Percentiles rank a stretch among this genome's conserved stretches.
Conservation (phyloP, 2,329 filamentous ascomycete species). For the Aspergillus novoparasiticus region DNA sequence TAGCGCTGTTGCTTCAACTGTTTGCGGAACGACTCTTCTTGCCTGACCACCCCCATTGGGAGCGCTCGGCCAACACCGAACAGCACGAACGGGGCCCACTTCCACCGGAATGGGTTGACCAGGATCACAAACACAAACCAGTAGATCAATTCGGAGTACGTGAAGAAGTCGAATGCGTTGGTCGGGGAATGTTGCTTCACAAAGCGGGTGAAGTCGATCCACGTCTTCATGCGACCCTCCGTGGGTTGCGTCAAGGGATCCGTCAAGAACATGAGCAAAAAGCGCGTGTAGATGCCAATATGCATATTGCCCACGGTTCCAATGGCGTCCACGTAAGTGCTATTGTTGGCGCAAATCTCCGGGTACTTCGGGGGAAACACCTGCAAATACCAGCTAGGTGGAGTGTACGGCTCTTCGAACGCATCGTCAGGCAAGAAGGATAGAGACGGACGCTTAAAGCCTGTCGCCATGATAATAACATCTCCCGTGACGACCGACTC, state of each 20-base stretch:
- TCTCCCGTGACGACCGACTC: constrained; percentile 70
- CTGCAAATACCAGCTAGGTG: constrained; percentile 88
- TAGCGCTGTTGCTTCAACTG: constrained; percentile 31
- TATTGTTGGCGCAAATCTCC: constrained; percentile 78
- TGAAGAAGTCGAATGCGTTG: constrained; percentile 85
- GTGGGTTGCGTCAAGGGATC: constrained; percentile 75
- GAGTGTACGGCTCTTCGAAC: constrained; percentile 72
- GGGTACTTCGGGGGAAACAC: constrained; percentile 77
- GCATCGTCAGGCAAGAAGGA: constrained; percentile 72
- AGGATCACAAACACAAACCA: constrained; percentile 81
- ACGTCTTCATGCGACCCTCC: constrained; percentile 75
- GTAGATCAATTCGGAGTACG: constrained; percentile 79
- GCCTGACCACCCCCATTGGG: constrained; percentile 66
- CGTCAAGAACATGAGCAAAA: constrained; percentile 81
- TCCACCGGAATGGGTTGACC: constrained; percentile 86
- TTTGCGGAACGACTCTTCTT: constrained; percentile 57
- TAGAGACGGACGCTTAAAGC: constrained; percentile 73
- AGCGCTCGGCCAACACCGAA: constrained; percentile 70
- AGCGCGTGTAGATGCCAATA: constrained; percentile 84
- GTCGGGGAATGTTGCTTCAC: constrained; percentile 72
- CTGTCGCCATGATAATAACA: constrained; percentile 80
- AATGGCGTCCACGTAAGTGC: constrained; percentile 79
- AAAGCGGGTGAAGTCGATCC: constrained; percentile 80
- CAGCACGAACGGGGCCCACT: constrained; percentile 84
- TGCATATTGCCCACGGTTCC: constrained; percentile 85